Conservation (phyloP, 495 filamentous ascomycete genomes). For the Tetracladium marchalianum region DNA sequence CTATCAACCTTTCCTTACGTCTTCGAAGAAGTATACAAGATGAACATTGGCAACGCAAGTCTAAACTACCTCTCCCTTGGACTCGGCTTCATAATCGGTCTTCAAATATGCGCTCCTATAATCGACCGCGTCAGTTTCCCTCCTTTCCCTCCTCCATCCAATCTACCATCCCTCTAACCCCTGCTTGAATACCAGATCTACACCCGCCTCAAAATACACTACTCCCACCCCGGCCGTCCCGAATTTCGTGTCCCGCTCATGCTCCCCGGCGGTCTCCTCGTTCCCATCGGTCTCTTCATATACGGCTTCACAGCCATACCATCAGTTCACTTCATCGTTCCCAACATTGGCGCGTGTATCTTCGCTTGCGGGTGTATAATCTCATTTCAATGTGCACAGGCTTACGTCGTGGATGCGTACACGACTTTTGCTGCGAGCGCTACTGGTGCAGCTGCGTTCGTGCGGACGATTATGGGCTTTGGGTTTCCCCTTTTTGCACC, state of each 20-base stretch:
- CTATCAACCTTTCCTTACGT: slow-evolving; percentile 57
- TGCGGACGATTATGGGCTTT: slow-evolving; percentile 62
- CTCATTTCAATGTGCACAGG: slow-evolving; percentile 60
- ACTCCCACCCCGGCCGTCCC: slow-evolving; percentile 40
- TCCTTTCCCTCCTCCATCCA: slow-evolving; percentile 11
- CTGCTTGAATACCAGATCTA: slow-evolving; percentile 15
- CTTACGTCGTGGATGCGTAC: slow-evolving; percentile 72
- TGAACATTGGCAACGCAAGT: slow-evolving; percentile 15
- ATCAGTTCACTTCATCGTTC: slow-evolving; percentile 38
- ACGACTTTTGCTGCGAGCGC: slow-evolving; percentile 66
- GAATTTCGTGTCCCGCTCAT: slow-evolving; percentile 38
- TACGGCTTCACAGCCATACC: slow-evolving; percentile 33
- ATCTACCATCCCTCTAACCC: no score
- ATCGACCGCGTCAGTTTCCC: slow-evolving; percentile 39
- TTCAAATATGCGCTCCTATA: slow-evolving; percentile 15
- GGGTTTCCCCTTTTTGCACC: slow-evolving; percentile 71
- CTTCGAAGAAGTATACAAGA: slow-evolving; percentile 47
- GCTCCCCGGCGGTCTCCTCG: slow-evolving; percentile 25
- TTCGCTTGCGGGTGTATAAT: slow-evolving; percentile 49
- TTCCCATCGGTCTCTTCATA: slow-evolving; percentile 36
- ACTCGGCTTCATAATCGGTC: slow-evolving; percentile 25
- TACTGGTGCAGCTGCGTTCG: slow-evolving; percentile 52
- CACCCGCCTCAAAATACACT: slow-evolving; percentile 24
- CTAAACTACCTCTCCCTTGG: slow-evolving; percentile 39
- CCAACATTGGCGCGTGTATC: slow-evolving; percentile 36